These are phyloP conservation scores for Xylaria sp. DNA, from an alignment of 2,329 filamentous ascomycete genomes.

Conservation along the genomic window DNA sequence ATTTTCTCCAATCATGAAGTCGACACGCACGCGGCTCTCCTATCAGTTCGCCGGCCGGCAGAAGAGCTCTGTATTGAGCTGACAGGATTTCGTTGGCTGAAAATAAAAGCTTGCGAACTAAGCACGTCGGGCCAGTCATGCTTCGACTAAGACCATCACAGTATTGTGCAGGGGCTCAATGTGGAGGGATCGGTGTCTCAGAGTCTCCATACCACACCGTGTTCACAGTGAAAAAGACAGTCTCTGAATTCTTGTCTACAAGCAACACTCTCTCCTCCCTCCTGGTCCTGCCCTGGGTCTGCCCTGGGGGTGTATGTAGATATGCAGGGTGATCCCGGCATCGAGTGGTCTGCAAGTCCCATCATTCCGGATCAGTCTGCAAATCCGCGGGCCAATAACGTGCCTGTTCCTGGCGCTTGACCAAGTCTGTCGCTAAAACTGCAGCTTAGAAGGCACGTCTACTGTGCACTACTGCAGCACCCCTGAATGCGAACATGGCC, in stretches of 20 bases:
- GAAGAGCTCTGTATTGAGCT: not conserved
- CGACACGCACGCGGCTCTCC: conserved; percentile 7
- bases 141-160: conserved; percentile 1
- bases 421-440: conserved; percentile 37
- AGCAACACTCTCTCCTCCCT: not conserved
- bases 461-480: conserved; percentile 20
- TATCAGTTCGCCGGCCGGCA: conserved; percentile 1
- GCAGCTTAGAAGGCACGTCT: conserved; percentile 11
- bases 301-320: conserved; percentile 9
- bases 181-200: conserved; percentile 31
- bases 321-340: conserved; percentile 27
- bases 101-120: conserved; percentile 7
- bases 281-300: not conserved
- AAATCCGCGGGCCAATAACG: conserved; percentile 47
- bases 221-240: conserved; percentile 24
- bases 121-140: conserved; percentile 18
- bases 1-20: conserved; percentile 13
- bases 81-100: conserved; percentile 25
- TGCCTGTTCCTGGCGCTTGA: conserved; percentile 48
- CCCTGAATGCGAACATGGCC: conserved; percentile 33
- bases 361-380: conserved; percentile 41
- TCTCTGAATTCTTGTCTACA: not conserved
- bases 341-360: conserved; percentile 36
- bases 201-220: conserved; percentile 15
- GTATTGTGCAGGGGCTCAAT: conserved; percentile 28